Base-by-base conservation (phyloP, 140 eudicot species). In the Oenanthe javanica region DNA sequence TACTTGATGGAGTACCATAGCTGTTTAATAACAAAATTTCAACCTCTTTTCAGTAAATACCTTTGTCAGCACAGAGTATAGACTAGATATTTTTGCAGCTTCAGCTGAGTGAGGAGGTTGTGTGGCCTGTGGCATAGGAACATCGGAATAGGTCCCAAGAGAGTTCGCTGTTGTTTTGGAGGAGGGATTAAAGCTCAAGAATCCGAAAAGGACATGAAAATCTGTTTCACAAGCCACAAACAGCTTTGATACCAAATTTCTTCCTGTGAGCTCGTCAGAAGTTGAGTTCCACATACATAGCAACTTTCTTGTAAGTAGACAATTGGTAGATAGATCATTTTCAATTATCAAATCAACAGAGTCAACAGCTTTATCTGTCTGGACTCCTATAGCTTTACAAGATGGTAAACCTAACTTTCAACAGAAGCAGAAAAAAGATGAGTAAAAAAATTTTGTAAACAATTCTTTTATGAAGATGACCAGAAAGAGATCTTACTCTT, bases 221-320 rank as follows among this genome's bases (percentile, higher is more conserved):
- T 94, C 98, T 47, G 88, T 81, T 83, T 83, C 93, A 87, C 98
- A 94, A 64, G 89, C 84, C 85, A 79, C 85, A 81, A 89, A 84
- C 79, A 94, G 84, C 91, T 86, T 93, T 36, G 87, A 78, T 76
- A 90, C 86, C 12, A 93, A 87, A 86, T 76, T 79, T 79, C 70
- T 88, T 85, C 80, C 83, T 48, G 83, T 72, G 46, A 73, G 83
- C 80, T 82, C 88, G 72, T 86, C 87, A 80, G 75, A 67, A 63
- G 79, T 75, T 71, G 83, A 79, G 70, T 86, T 86, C 98, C 96
- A 93, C 49, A 91, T 72, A 72, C 63, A 72, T 59, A 79, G 77
- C 84, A 93, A 78, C 82, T 90, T 91, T 64, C 87, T 82, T 81
- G 87, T 80, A 64, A 43, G 77, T n/a, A 74, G 47, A 77, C 6